Evolutionary conservation across 2,329 filamentous ascomycete species (phyloP), one percentile per base, ranked within the genome.

Genomic region (Curvularia hawaiiensis): DNA sequence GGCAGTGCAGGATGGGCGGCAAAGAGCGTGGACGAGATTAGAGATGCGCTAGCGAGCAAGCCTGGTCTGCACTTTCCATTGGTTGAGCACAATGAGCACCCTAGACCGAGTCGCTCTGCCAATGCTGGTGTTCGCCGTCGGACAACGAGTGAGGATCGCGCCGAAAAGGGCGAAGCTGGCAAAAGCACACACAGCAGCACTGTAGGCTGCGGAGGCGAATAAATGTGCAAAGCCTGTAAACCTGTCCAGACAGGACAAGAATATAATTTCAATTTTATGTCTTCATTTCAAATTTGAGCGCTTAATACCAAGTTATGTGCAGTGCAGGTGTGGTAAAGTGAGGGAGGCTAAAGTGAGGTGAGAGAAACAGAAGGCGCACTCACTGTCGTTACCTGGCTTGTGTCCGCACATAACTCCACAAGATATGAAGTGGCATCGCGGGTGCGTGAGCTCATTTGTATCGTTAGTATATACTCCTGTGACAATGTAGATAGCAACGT

Each of bases 1-100:
- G 71, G 73, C 9, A 76, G 65, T 47, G 62, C 62, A 5, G 69
- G 54, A 1, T 80, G 77, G 78, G 70, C 72, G 5, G 45, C 30
- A 3, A 47, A 47, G 18, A 33, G 28, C 12, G 28, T 24, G 3
- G 45, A 47, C 3, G 45, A 47, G 30, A 47, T 47, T 35, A 31
- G 31, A 22, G 31, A 22, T 14, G 47, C 45, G 11, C 18, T 50
- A 14, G 16, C 24, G 18, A 50, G 26, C 24, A 40, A 30, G 48
- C n/a, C 22, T 26, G 48, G 10, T n/a, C 28, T 20, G 40, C 35
- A 26, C n/a, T 28, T 24, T 24, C 45, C 45, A 26, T 16, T 40
- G 18, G 38, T 31, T 5, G 40, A 28, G 40, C 26, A n/a, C 9
- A 20, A 7, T 24, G 30, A 45, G 30, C 40, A 44, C n/a, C 30